These are phyloP conservation scores for Chlamydomonas applanata DNA, from an alignment of 139 green algal species.

Conservation along the genomic window DNA sequence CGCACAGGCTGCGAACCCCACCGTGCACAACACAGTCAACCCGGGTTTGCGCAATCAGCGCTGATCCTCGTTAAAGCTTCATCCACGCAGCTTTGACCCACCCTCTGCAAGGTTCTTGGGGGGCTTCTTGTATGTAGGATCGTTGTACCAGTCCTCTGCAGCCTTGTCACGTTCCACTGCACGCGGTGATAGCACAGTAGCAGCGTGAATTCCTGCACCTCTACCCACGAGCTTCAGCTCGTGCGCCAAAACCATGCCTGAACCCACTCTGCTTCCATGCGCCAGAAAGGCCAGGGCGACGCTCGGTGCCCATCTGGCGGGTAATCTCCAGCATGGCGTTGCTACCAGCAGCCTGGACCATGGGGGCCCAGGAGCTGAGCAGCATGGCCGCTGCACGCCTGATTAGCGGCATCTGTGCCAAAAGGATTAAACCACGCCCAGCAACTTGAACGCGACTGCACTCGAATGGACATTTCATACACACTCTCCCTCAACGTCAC, in stretches of 20 bases:
- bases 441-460: too few species aligned
- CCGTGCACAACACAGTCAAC: not conserved
- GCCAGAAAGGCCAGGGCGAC: constrained; percentile 37
- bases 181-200: too few species aligned
- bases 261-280: constrained; percentile 44
- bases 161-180: constrained; percentile 39
- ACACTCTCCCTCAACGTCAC: too few species aligned
- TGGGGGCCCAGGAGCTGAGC: constrained; percentile 8
- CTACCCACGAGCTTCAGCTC: not conserved
- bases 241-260: not conserved
- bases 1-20: not conserved
- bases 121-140: constrained; percentile 60
- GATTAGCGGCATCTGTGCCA: constrained; percentile 26
- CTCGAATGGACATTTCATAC: too few species aligned
- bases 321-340: constrained; percentile 15
- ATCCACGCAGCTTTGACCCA: constrained; percentile 4
- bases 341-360: not conserved
- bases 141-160: constrained; percentile 45
- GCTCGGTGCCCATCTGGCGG: constrained; percentile 39
- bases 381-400: constrained; percentile 18
- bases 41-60: not conserved
- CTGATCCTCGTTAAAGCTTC: not conserved
- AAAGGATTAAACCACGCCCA: too few species aligned
- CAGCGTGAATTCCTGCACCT: too few species aligned
- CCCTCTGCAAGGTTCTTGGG: constrained; percentile 54